Evolutionary conservation across 179 eudicot genomes (phyloP).

Genomic region (Sideroxylon spinosum): DNA sequence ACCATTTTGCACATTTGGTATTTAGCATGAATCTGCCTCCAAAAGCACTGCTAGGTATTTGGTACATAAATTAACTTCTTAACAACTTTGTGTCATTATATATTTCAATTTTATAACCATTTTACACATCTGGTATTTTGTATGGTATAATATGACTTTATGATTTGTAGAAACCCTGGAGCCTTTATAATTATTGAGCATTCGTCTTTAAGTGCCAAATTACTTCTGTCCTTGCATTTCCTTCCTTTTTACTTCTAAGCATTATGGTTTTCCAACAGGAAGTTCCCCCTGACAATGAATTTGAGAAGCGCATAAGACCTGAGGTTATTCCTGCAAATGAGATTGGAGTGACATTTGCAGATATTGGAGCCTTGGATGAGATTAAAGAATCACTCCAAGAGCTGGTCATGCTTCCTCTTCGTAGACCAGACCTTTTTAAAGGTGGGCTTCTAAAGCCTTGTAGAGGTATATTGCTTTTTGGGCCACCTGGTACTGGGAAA

Average conservation of each 20-base stretch:
- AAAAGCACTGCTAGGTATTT: not conserved
- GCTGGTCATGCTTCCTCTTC: conserved; percentile 85
- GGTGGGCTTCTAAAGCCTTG: conserved; percentile 95
- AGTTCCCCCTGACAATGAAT: conserved; percentile 84
- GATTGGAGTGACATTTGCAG: conserved; percentile 73
- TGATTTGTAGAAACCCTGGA: not conserved
- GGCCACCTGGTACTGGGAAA: conserved; percentile 97
- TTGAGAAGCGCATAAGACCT: conserved; percentile 88
- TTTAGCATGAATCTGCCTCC: not conserved
- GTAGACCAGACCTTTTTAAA: conserved; percentile 87
- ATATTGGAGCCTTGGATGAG: conserved; percentile 82
- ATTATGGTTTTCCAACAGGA: conserved; percentile 45
- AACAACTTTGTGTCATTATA: not conserved
- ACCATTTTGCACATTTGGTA: not conserved
- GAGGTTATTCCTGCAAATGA: conserved; percentile 83
- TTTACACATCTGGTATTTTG: not conserved
- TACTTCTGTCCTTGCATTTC: not conserved
- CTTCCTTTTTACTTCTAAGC: not conserved
- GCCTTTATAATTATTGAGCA: not conserved
- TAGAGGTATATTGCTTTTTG: conserved; percentile 77
- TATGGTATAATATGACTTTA: not conserved
- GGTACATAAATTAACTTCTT: not conserved
- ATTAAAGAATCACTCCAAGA: conserved; percentile 85
- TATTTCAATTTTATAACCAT: not conserved
- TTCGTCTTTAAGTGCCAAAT: not conserved